These are phyloP conservation scores for Phialocephala sp. DNA, from an alignment of 2,329 filamentous ascomycete genomes.

Conservation along the genomic window DNA sequence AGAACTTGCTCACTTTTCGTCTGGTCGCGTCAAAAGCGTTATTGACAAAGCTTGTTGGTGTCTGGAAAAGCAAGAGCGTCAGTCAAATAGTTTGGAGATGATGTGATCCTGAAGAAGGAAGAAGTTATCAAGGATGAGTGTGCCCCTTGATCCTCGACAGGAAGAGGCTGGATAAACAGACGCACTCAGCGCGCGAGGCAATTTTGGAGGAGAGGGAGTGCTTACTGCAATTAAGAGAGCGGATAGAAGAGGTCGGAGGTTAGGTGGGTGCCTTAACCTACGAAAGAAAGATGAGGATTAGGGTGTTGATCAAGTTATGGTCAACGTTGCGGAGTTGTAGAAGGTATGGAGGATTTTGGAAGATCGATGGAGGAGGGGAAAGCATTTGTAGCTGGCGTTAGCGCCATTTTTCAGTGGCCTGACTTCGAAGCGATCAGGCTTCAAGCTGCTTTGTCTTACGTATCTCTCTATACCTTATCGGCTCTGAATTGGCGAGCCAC, in stretches of 20 bases:
- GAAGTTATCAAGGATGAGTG: background rate
- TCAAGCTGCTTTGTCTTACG: too few relatives aligned
- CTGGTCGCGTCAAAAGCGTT: background rate
- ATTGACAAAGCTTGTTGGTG: background rate
- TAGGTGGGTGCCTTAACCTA: conserved; percentile 20
- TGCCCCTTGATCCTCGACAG: background rate
- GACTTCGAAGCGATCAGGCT: too few relatives aligned
- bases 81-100: background rate
- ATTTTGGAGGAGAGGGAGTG: background rate
- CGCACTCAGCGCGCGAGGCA: background rate
- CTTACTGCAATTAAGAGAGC: background rate
- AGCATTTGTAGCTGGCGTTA: background rate
- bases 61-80: background rate
- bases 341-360: background rate
- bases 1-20: background rate
- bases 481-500: too few relatives aligned
- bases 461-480: too few relatives aligned
- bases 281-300: background rate
- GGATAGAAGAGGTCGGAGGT: conserved; percentile 19
- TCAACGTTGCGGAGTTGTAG: conserved; percentile 4
- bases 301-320: background rate
- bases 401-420: too few relatives aligned
- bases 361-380: background rate
- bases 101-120: background rate
- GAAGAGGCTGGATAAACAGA: background rate